Base-by-base conservation (phyloP, 1,284 basidiomycete genomes). In the Ganoderma lucidum region DNA sequence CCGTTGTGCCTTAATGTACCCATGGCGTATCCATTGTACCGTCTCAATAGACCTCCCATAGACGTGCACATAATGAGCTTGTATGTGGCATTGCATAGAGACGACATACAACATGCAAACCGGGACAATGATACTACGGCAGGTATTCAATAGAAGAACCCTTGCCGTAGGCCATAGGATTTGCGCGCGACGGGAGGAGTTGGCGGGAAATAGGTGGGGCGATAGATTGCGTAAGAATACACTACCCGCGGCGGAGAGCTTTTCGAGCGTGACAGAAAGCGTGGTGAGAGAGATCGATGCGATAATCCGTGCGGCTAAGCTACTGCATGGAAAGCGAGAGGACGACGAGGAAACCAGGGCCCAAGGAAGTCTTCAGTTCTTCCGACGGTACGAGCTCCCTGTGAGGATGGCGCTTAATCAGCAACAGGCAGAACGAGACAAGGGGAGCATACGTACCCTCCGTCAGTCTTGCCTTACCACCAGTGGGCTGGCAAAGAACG, bases 401-500 rank as follows among this genome's bases (percentile, higher is more conserved):
- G 77, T 68, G 70, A 62, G 35, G 42, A 59, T 69, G 51, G 56
- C 41, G 62, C 19, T 37, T 17, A 42, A 67, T 67, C 30, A 74
- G 62, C 71, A 42, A 67, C 32, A 41, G 64, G 39, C 41, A 63
- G 41, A 30, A 45, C 2, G 53, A 56, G n/a, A 67, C 3, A 30
- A 19, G 4, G 63, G 35, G 35, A 32, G 30, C 2, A 48, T 19
- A 87, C 93, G 78, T 80, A 98, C 97, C 98, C 87, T 99, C 97
- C 74, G 97, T 98, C 84, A 99, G 86, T 82, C 97, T 93, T 78
- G 97, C 97, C 89, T 95, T 98, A 87, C 97, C 97, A 88, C 97
- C 97, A 70, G 97, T 98, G 67, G 98, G 98, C 84, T 99, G 97
- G 90, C 96, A 98, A 76, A 99, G 88, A 73, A 99, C 95, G 78